Percentiles rank a stretch among this genome's conserved stretches.
Evolutionary conservation across 306 rosid species (phyloP).

Genomic region (cucumber (Cucumis sativus)): DNA sequence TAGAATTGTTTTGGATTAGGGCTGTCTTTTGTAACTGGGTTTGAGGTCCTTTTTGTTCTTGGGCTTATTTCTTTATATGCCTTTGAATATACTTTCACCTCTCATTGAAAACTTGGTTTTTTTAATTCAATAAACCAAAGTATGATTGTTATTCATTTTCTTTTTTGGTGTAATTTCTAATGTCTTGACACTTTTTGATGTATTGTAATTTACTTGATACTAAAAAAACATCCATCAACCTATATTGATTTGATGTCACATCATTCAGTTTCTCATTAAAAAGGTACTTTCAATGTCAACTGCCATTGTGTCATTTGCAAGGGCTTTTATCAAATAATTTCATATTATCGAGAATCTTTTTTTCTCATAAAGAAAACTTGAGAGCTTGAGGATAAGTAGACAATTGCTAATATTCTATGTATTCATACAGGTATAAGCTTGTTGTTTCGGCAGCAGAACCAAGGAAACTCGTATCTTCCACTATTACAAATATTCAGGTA

Average conservation of each 20-base stretch:
- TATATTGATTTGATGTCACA: neutral
- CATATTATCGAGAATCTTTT: neutral
- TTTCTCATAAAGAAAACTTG: neutral
- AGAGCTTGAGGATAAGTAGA: neutral
- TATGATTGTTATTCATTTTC: neutral
- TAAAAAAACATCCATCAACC: neutral
- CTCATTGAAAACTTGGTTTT: neutral
- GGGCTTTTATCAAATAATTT: neutral
- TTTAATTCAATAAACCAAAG: too few species aligned
- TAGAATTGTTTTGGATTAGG: neutral
- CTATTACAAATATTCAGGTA: constrained; percentile 90
- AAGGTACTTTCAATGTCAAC: neutral
- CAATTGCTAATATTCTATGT: constrained; percentile 1
- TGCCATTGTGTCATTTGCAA: neutral
- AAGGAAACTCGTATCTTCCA: constrained; percentile 68
- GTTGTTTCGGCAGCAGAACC: constrained; percentile 91
- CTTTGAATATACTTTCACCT: neutral
- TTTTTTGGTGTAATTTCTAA: neutral
- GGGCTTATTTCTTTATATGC: neutral
- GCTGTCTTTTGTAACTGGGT: neutral
- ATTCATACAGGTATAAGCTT: constrained; percentile 63
- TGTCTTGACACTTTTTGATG: neutral
- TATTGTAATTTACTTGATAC: neutral
- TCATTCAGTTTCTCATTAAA: neutral
- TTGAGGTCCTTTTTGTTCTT: neutral